Base-by-base conservation (phyloP, 2,329 filamentous ascomycete species). In the Exophiala sp. region DNA sequence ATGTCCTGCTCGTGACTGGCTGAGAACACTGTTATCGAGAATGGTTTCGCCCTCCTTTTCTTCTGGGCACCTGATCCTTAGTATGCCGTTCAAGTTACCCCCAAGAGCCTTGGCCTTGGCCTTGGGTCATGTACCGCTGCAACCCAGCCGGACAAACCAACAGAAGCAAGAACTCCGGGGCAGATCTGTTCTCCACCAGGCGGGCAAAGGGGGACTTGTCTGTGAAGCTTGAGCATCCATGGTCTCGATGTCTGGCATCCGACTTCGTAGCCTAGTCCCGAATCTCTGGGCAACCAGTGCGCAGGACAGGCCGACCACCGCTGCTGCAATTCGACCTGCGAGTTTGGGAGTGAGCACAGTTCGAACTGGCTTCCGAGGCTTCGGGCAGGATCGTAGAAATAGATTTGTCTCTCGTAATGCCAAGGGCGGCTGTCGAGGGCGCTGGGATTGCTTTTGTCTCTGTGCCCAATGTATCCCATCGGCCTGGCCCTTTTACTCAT, bases 381-480 rank as follows among this genome's bases (percentile, higher is more conserved):
- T 37, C 34, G 34, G 34, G 34, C 34, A 37, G 34, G 14, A 37
- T 19, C 34, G 34, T 37, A 19, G 14, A 35, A 37, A 29, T 16
- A 21, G 40, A 52, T 54, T 54, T 52, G 32, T 50, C 44, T 57
- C 44, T 46, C 48, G 54, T 57, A 57, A 57, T 57, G 54, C 51
- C 50, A 57, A 57, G 54, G 41, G 42, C 18, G 19, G 30, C 23
- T 14, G 23, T 29, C 46, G 39, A 50, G 22, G 22, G 32, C 40
- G 14, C 24, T 30, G 42, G 48, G 32, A 19, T 57, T 53, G 47
- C 54, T 54, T 54, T 14, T 56, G 19, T 23, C 14, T 43, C 4
- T 19, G 27, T 43, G 38, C 34, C 16, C 23, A 32, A 42, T 11
- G 32, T 38, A 24, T 44, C 34, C 13, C 16, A n/a, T 6, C 22